Evolutionary conservation across 306 rosid species (phyloP), one percentile per base, ranked within the genome.

Genomic region (Corylus heterophylla): DNA sequence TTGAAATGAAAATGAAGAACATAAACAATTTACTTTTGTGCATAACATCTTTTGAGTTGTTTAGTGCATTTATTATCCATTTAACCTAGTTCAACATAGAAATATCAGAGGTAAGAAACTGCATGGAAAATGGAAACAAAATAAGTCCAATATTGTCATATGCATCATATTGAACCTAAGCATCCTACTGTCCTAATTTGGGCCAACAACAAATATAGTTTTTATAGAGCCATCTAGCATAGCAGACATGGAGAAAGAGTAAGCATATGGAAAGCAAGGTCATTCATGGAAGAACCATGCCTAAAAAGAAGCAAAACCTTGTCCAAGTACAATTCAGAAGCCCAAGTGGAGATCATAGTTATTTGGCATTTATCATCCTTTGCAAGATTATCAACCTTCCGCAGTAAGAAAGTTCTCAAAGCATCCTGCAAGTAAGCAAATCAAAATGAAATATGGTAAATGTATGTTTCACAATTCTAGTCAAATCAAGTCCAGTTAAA

Each of bases 261-360:
- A 42, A 42, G 45, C 52, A 74, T 25, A 56, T 71, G 29, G 63
- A 62, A 54, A 80, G 70, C 52, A 5, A 83, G 54, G 77, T 74
- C 71, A 54, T 29, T 78, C 80, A 79, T 80, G 61, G 80, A 86
- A 82, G 64, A 49, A 76, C 18, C 52, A 78, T 25, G 83, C 44
- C 77, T 71, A 9, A 56, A 82, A 78, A 74, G 64, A 44, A 79
- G 76, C 63, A 71, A 74, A 85, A 94, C 98, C 97, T 95, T 92
- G 83, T 95, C 98, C 92, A 95, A 79, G 89, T 92, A 95, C 82
- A 95, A 88, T 76, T 95, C 98, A 84, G 98, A 91, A 80, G 97
- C 74, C 98, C 98, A 95, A 18, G 98, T 92, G 83, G 98, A 92
- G 82, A 95, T 93, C 98, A 95, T 95, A 76, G 98, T 95, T 90